Conservation (phyloP, 2,329 filamentous ascomycete genomes). For the Alternaria dauci region DNA sequence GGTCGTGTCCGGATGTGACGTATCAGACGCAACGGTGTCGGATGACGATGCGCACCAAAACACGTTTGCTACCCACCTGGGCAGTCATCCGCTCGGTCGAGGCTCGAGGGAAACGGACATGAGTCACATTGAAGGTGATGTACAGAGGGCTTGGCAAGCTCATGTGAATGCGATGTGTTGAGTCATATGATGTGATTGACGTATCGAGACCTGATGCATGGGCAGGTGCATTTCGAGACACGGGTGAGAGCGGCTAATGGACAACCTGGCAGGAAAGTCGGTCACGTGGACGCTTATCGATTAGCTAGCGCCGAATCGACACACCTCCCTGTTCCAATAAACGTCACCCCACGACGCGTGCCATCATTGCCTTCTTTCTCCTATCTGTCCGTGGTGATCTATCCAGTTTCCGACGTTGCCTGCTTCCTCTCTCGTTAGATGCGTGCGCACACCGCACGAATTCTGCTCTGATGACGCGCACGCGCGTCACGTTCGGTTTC, state of each 20-base stretch:
- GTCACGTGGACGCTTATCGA: constrained; percentile 11
- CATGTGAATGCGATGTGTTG: background rate
- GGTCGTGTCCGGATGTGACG: background rate
- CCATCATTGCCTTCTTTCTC: constrained; percentile 10
- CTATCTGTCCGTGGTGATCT: constrained; percentile 1
- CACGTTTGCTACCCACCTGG: background rate
- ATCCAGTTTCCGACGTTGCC: background rate
- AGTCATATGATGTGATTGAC: background rate
- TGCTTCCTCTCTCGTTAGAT: background rate
- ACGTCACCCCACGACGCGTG: constrained; percentile 13
- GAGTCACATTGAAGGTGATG: constrained; percentile 6
- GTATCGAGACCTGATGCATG: background rate
- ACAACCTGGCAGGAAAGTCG: background rate
- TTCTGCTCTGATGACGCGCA: background rate
- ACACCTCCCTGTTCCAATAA: constrained; percentile 5
- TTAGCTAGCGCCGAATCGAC: constrained; percentile 15
- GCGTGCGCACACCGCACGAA: background rate
- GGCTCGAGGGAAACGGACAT: background rate
- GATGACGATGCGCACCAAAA: background rate
- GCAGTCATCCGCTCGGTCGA: background rate
- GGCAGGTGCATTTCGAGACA: background rate
- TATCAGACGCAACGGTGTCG: background rate
- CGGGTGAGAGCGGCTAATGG: background rate
- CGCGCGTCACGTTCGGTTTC: constrained; percentile 1
- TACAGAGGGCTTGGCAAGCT: background rate